Base-by-base conservation (phyloP, 306 rosid species). In the Biancaea sappan region DNA sequence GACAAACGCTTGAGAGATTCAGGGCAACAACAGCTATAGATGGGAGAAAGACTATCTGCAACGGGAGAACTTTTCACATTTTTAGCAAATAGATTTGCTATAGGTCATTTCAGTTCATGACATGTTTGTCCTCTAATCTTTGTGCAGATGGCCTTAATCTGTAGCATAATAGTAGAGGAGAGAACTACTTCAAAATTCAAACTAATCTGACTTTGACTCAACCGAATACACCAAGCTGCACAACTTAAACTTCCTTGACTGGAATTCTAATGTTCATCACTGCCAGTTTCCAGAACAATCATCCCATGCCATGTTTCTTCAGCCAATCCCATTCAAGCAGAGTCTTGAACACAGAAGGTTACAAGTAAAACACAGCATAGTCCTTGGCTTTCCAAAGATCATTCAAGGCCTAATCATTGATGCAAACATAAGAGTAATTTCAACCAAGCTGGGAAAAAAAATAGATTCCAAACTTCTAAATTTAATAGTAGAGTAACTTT, bases 371-470 rank as follows among this genome's bases (percentile, higher is more conserved):
- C 48, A 69, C 64, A 57, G 19, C 18, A 19, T 4, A 11, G 25
- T 18, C 57, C 63, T 58, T 12, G 19, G 47, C 25, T 15, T 32
- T 47, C 19, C 60, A 47, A 32, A 18, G 8, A 60, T 47, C 53
- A 73, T 47, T 73, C 61, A 62, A 16, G 57, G 43, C 68, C 54
- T 38, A 24, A 26, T 40, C 68, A 78, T 22, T 29, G 50, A 40
- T 78, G 51, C 25, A 40, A 47, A 71, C 21, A 28, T n/a, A 11
- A 58, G 37, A 44, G 14, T 12, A 15, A 66, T 43, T 18, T 12
- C 24, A 73, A 61, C 5, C 50, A 6, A 19, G 52, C 15, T 18
- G 16, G 43, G 40, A 35, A 34, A 13, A 15, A 31, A 28, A 59
- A 29, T 31, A 51, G 52, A n/a, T 38, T 66, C 32, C 16, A 34